phyloP scores from a whole-genome alignment of 2,329 filamentous ascomycete genomes.

The Fusarium domesticum region DNA sequence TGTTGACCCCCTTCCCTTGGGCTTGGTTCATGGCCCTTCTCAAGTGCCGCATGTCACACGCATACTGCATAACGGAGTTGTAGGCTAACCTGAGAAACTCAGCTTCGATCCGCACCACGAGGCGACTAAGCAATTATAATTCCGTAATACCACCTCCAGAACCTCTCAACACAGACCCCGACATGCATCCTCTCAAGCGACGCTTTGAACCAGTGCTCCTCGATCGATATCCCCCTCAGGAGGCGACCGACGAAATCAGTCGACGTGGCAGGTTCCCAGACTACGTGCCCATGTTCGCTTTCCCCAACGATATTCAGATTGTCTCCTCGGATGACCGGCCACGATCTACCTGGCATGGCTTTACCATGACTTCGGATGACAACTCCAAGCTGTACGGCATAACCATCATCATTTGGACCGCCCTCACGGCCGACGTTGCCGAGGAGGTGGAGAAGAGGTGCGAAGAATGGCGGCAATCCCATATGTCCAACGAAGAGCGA shows the following conservation, averaged over 20 bases:
- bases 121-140: constrained; percentile 93
- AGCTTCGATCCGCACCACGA: constrained; percentile 72
- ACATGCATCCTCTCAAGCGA: constrained; percentile 93
- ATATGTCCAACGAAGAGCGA: constrained; percentile 87
- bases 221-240: constrained; percentile 86
- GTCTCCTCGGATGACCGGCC: constrained; percentile 93
- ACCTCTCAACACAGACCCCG: constrained; percentile 80
- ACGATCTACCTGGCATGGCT: constrained; percentile 97
- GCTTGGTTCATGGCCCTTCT: neutral
- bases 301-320: constrained; percentile 96
- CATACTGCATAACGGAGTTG: constrained; percentile 1
- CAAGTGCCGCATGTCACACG: neutral
- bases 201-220: constrained; percentile 95
- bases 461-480: constrained; percentile 77
- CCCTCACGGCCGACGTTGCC: constrained; percentile 75
- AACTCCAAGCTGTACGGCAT: constrained; percentile 91
- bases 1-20: constrained; percentile 2
- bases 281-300: constrained; percentile 99
- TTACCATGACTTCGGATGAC: constrained; percentile 94
- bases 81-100: constrained; percentile 27
- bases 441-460: constrained; percentile 80
- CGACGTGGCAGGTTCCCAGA: constrained; percentile 87
- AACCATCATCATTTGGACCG: constrained; percentile 88
- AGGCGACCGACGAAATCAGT: constrained; percentile 74
- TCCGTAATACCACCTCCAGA: constrained; percentile 94